Evolutionary conservation across 164 flowering plant genomes (phyloP).

Genomic region (Nelumbo lutea): DNA sequence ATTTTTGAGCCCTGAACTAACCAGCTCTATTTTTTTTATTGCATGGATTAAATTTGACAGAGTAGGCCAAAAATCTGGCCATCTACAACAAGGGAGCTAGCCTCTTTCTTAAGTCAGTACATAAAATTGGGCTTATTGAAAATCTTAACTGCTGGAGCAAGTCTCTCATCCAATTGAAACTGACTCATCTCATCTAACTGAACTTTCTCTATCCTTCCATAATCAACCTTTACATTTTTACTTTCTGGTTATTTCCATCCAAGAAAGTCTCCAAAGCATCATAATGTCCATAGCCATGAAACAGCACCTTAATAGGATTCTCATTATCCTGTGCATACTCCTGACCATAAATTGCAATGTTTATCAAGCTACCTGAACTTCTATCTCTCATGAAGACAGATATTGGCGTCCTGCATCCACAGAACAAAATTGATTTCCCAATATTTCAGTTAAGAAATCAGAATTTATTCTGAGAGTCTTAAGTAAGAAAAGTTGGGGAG

Average conservation of each 20-base stretch:
- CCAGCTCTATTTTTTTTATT: background rate
- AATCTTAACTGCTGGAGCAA: background rate
- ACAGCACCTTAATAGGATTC: constrained; percentile 59
- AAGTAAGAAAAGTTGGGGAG: background rate
- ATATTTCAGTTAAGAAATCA: background rate
- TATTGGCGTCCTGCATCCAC: constrained; percentile 47
- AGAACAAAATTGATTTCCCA: background rate
- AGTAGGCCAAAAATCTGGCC: background rate
- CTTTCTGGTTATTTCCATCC: background rate
- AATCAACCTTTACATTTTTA: constrained; percentile 1
- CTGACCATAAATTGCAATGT: constrained; percentile 67
- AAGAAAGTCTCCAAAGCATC: constrained; percentile 52
- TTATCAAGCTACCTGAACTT: constrained; percentile 41
- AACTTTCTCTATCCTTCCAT: background rate
- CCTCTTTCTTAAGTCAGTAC: constrained; percentile 8
- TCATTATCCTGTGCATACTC: constrained; percentile 47
- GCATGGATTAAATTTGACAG: background rate
- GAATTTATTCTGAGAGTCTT: background rate
- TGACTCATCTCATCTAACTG: constrained; percentile 7
- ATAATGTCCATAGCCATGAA: constrained; percentile 89
- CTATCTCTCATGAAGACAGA: constrained; percentile 60
- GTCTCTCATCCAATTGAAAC: constrained; percentile 1
- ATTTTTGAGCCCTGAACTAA: background rate
- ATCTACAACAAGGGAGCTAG: background rate
- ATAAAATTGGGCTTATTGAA: constrained; percentile 11